Evolutionary conservation across 1,139 yeast genomes (phyloP), one percentile per base, ranked within the genome.

Genomic region (Suhomyces maxii): DNA sequence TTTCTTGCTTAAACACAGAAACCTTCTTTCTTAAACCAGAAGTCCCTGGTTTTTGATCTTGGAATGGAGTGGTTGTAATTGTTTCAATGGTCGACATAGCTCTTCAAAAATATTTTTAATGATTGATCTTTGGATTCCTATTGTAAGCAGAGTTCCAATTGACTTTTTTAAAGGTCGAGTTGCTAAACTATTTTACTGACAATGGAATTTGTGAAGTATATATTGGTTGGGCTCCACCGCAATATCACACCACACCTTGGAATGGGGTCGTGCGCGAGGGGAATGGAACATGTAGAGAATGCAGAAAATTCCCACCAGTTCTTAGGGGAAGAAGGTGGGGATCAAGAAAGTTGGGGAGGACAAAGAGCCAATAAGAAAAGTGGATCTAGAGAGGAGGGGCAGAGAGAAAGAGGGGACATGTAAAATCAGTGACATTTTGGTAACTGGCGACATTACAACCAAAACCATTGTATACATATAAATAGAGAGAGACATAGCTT

Each of bases 11-110:
- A 72, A 93, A 93, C 26, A 89, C 95, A 31, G 77, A 77, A 40
- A 91, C 96, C 70, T 86, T 89, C 76, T 93, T 93, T 62, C 99
- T 82, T 47, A 93, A 82, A 31, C 99, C 99, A 7, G 98, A 91
- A 18, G 99, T 93, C 37, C 99, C 99, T 13, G 99, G 99, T 66
- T 91, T 93, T 68, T 93, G 99, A 70, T 91, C 99, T 42, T 72
- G 77, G 67, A 82, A 91, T 2, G 97, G 85, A 23, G 78, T 82
- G n/a, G 98, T 91, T 33, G 73, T 50, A 39, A 75, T 60, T 14
- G 66, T 56, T 60, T 67, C 56, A 46, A 65, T 51, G 26, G 67
- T 53, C 56, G 31, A 28, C 31, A 28, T 28, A 7, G 9, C n/a
- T 28, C 31, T 18, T 18, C 23, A 18, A 18, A 18, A 18, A 51